phyloP scores from a whole-genome alignment of 306 rosid genomes.

The Vicia villosa region DNA sequence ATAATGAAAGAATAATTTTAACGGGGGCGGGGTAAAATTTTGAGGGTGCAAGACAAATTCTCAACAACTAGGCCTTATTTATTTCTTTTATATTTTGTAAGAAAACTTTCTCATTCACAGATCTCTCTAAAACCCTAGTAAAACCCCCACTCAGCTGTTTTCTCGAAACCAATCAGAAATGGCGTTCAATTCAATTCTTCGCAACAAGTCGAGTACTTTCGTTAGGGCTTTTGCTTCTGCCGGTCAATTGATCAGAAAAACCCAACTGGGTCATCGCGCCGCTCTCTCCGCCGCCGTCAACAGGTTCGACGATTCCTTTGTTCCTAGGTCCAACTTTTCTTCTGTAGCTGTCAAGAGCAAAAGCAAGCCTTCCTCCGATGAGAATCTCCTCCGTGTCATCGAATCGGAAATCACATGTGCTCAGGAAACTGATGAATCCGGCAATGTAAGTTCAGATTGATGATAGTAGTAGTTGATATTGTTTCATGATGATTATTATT shows the following conservation, averaged over 20 bases:
- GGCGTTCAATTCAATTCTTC: constrained; percentile 70
- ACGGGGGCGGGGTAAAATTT: no score
- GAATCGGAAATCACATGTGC: constrained; percentile 72
- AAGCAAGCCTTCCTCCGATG: constrained; percentile 52
- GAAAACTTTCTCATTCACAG: not conserved
- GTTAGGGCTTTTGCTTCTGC: constrained; percentile 53
- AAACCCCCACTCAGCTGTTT: constrained; percentile 34
- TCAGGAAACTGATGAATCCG: constrained; percentile 57
- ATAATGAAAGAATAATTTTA: no score
- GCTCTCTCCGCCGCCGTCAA: constrained; percentile 43
- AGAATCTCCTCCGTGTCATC: constrained; percentile 59
- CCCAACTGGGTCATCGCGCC: constrained; percentile 43
- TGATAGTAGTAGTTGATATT: not conserved
- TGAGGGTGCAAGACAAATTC: no score
- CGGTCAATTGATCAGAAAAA: constrained; percentile 41
- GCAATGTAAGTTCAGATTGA: constrained; percentile 44
- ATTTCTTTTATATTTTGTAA: no score
- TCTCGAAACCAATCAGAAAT: constrained; percentile 36
- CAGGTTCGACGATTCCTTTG: constrained; percentile 12
- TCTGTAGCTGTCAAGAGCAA: constrained; percentile 48
- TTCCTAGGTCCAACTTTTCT: constrained; percentile 51
- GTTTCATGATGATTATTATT: not conserved
- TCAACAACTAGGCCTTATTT: no score
- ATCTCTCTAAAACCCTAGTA: constrained; percentile 41
- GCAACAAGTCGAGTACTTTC: constrained; percentile 62